Percentiles rank a stretch among this genome's conserved stretches.
Conservation (phyloP, 192 early-diverging fungal genomes). For the Allomyces macrogynus region DNA sequence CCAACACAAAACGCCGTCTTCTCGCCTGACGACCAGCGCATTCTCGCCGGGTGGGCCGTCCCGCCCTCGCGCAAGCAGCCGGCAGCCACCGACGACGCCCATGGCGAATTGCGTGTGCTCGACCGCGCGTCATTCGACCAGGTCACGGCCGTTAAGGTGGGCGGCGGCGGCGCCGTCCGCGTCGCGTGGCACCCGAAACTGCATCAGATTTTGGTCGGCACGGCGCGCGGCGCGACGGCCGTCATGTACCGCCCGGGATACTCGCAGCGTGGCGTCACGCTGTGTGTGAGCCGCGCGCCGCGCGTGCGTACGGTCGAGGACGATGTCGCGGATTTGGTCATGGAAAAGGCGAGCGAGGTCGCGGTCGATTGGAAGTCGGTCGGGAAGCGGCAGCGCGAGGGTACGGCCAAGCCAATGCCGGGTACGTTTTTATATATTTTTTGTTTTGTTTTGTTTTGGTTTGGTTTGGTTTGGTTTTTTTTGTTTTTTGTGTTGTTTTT, state of each 20-base stretch:
- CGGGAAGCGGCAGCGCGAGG: neutral
- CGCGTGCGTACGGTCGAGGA: too few species aligned
- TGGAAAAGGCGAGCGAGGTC: neutral
- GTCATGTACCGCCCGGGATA: neutral
- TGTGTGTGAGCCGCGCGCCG: neutral
- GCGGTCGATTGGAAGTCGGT: neutral
- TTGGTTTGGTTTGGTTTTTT: too few species aligned
- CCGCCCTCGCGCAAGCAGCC: neutral
- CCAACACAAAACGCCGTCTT: slow-evolving; percentile 64
- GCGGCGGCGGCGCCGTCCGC: neutral
- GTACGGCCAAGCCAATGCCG: slow-evolving; percentile 18
- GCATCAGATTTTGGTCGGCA: neutral
- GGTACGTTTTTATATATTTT: too few species aligned
- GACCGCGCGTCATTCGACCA: slow-evolving; percentile 7
- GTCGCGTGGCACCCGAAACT: neutral
- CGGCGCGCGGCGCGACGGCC: neutral
- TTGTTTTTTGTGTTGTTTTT: too few species aligned
- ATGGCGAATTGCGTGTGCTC: neutral
- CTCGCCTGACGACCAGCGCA: slow-evolving; percentile 53
- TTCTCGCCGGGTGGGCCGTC: slow-evolving; percentile 42
- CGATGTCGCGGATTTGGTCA: too few species aligned
- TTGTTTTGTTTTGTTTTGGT: too few species aligned
- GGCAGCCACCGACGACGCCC: neutral
- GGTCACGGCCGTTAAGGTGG: neutral
- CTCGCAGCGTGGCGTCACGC: neutral